Conservation (phyloP, 2,329 filamentous ascomycete species). For the Monosporascus cannonballus region DNA sequence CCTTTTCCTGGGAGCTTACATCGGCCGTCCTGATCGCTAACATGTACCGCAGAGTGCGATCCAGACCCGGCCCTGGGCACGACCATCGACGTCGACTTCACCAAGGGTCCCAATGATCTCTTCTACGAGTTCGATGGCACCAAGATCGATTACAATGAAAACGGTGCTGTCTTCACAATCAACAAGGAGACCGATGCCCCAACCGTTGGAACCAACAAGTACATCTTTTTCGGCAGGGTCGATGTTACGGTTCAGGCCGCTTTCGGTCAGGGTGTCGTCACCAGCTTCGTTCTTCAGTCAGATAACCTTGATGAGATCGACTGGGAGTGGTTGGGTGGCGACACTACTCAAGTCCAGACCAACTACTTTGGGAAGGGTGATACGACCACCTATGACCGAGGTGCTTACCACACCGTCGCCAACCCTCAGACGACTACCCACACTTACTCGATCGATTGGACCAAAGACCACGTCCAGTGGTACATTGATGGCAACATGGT, state of each 20-base stretch:
- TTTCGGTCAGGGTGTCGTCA: constrained; percentile 79
- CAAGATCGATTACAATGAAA: constrained; percentile 37
- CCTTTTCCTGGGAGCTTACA: not conserved
- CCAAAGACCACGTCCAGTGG: constrained; percentile 57
- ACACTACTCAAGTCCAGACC: constrained; percentile 69
- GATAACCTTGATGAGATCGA: constrained; percentile 92
- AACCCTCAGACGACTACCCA: constrained; percentile 50
- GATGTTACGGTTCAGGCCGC: constrained; percentile 75
- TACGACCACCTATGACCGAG: constrained; percentile 63
- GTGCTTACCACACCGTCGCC: constrained; percentile 52
- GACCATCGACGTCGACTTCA: constrained; percentile 64
- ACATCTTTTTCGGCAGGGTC: constrained; percentile 94
- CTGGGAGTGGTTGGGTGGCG: constrained; percentile 88
- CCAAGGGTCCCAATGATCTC: constrained; percentile 57
- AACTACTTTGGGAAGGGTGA: constrained; percentile 79
- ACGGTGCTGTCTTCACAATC: constrained; percentile 60
- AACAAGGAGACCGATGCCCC: constrained; percentile 58
- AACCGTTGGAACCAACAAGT: constrained; percentile 72
- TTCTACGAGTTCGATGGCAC: constrained; percentile 44
- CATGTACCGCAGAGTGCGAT: constrained; percentile 50
- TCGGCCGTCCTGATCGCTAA: constrained; percentile 12
- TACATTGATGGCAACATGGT: constrained; percentile 54
- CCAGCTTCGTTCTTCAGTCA: constrained; percentile 82
- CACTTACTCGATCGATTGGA: constrained; percentile 67
- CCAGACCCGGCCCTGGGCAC: constrained; percentile 70